Evolutionary conservation across 1,284 basidiomycete species (phyloP), one percentile per base, ranked within the genome.

Genomic region (Termitomyces sp.): DNA sequence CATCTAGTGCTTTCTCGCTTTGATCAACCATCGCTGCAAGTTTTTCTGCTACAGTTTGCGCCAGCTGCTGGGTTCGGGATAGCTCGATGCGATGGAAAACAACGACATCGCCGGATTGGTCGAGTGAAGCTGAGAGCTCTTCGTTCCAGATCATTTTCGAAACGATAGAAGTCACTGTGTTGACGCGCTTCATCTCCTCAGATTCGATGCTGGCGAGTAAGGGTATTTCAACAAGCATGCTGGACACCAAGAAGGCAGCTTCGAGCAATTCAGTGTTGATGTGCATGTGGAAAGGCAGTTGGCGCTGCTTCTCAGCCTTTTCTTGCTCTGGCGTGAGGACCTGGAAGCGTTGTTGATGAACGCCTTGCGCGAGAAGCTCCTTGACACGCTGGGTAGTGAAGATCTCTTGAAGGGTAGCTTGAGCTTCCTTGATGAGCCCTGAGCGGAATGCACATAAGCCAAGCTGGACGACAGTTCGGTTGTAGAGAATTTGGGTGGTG

Each of bases 111-210:
- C 85, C 84, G 16, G 91, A 85, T 68, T 91, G 91, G 68, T 99
- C 97, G 53, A 99, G 77, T 30, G 93, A 95, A 1, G 96, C 97
- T 0, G 91, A 80, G 13, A 99, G 78, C 68, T 98, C 95, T 67
- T 98, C 97, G 63, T 83, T 93, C 93, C 95, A 98, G 65, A 99
- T 97, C 97, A 99, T 98, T 73, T 94, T 93, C 43, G 91, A 95
- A 44, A 98, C 91, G 62, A 97, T 86, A 21, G 94, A 95, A 5
- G 89, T 93, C 7, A 97, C 93, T 11, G 83, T 75, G 47, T 86
- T 81, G 52, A 88, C 71, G 57, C 91, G 83, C 72, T 91, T 93
- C 66, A 89, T 82, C 71, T 99, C 97, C 67, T 96, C 93, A 7
- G 88, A 92, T 58, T 93, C 92, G 51, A 96, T 92, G 65, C 91